A percentile compares a stretch with the other conserved stretches of the same genome.
Conservation (phyloP, 2,329 filamentous ascomycete species). For the Talaromyces sp. region DNA sequence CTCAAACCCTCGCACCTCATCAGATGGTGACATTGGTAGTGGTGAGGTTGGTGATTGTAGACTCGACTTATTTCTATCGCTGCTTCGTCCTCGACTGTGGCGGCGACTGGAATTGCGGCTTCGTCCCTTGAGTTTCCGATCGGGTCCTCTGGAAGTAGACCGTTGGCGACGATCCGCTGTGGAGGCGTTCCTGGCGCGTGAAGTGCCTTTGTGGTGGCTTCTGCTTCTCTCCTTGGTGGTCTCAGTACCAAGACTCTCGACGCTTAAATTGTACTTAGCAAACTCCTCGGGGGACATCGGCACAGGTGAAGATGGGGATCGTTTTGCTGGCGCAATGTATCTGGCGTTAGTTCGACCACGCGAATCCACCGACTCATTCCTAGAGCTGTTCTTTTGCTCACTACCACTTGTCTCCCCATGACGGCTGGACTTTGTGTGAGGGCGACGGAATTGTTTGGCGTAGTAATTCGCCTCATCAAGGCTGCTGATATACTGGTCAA, state of each 20-base stretch:
- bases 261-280: constrained; percentile 38
- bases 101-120: constrained; percentile 37
- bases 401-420: constrained; percentile 36
- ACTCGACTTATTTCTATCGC: constrained; percentile 54
- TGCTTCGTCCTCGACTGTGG: constrained; percentile 54
- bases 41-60: constrained; percentile 75
- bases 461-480: constrained; percentile 70
- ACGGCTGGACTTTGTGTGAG: constrained; percentile 46
- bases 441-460: constrained; percentile 45
- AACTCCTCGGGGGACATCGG: constrained; percentile 92
- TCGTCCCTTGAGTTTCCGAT: constrained; percentile 25
- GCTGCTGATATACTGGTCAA: constrained; percentile 82
- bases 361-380: constrained; percentile 60
- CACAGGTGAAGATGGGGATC: constrained; percentile 85
- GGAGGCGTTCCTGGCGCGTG: constrained; percentile 23
- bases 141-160: constrained; percentile 31
- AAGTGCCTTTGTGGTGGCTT: constrained; percentile 42
- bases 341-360: constrained; percentile 63
- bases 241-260: constrained; percentile 42
- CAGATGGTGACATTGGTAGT: constrained; percentile 63
- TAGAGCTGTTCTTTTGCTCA: constrained; percentile 46
- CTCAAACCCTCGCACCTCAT: constrained; percentile 55
- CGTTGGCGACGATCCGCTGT: constrained; percentile 26
- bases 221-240: constrained; percentile 29
- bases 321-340: constrained; percentile 70